These are phyloP conservation scores for Choanephora cucurbitarum DNA, from an alignment of 371 early-diverging fungal genomes.

Conservation along the genomic window DNA sequence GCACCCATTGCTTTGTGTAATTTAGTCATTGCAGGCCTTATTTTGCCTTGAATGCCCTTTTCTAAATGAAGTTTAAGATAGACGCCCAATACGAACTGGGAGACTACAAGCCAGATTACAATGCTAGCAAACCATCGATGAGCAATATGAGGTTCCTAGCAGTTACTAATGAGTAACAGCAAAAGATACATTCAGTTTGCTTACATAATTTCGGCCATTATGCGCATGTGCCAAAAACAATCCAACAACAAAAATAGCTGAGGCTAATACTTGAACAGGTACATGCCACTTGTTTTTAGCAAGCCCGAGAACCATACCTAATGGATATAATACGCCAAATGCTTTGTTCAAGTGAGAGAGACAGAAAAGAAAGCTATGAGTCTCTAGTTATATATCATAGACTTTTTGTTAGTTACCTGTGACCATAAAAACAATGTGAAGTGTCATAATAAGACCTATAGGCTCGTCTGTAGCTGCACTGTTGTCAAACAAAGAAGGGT, in stretches of 20 bases:
- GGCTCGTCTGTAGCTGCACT: constrained; percentile 52
- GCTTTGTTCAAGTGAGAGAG: constrained; percentile 28
- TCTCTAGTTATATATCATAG: neutral
- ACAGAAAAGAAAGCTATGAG: neutral
- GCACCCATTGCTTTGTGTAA: constrained; percentile 59
- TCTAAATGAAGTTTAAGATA: constrained; percentile 66
- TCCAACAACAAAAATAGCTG: constrained; percentile 52
- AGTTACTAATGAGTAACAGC: neutral
- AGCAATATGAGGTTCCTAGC: constrained; percentile 59
- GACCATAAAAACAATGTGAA: constrained; percentile 50
- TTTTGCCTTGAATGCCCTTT: constrained; percentile 52
- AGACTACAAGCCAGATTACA: constrained; percentile 55
- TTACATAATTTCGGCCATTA: constrained; percentile 61
- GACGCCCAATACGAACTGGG: constrained; percentile 53
- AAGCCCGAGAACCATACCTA: constrained; percentile 65
- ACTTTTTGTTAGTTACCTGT: constrained; percentile 29
- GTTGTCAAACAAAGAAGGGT: constrained; percentile 36
- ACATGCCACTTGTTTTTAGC: constrained; percentile 64
- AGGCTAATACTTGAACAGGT: constrained; percentile 59
- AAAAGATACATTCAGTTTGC: no score
- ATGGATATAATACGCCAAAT: constrained; percentile 47
- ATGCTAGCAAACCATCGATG: constrained; percentile 66
- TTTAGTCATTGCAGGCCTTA: constrained; percentile 49
- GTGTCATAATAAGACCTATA: constrained; percentile 45
- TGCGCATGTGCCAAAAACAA: constrained; percentile 65